phyloP scores from a whole-genome alignment of 2,329 filamentous ascomycete genomes.

The Pyrenophora graminea region DNA sequence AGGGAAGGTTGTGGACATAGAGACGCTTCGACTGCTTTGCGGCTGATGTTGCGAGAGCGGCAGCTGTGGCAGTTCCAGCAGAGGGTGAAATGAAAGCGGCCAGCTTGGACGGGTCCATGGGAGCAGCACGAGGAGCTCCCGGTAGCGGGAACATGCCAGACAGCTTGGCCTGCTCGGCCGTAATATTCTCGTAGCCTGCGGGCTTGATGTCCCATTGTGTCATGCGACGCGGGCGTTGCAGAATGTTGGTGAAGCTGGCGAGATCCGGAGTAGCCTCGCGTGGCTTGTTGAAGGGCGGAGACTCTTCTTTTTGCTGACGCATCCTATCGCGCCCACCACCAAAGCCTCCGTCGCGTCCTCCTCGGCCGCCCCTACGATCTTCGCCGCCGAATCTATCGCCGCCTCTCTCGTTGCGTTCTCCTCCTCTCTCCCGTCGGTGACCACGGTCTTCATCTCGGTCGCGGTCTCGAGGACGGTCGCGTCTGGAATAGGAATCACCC shows the following conservation, averaged over 20 bases:
- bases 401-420: slow-evolving; percentile 54
- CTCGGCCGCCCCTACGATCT: slow-evolving; percentile 41
- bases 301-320: slow-evolving; percentile 72
- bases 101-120: slow-evolving; percentile 90
- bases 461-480: slow-evolving; percentile 36
- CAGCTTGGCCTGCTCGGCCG: slow-evolving; percentile 96
- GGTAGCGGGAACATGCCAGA: slow-evolving; percentile 99
- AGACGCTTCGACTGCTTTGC: slow-evolving; percentile 93
- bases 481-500: slow-evolving; percentile 57
- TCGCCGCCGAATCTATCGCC: slow-evolving; percentile 54
- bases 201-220: slow-evolving; percentile 99
- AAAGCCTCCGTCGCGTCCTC: slow-evolving; percentile 30
- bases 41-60: slow-evolving; percentile 88
- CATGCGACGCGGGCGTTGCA: slow-evolving; percentile 86
- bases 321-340: slow-evolving; percentile 53
- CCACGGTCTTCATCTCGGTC: slow-evolving; percentile 38
- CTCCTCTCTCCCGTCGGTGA: slow-evolving; percentile 38
- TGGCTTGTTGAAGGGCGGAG: slow-evolving; percentile 78
- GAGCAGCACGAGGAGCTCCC: slow-evolving; percentile 89
- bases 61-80: slow-evolving; percentile 68
- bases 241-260: slow-evolving; percentile 78
- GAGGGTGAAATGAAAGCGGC: slow-evolving; percentile 96
- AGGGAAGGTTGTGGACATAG: slow-evolving; percentile 80
- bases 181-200: slow-evolving; percentile 96
- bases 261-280: slow-evolving; percentile 95